Percentiles rank a stretch among this genome's conserved stretches.
Conservation (phyloP, 805 yeast genomes). For the Pichia insulana region DNA sequence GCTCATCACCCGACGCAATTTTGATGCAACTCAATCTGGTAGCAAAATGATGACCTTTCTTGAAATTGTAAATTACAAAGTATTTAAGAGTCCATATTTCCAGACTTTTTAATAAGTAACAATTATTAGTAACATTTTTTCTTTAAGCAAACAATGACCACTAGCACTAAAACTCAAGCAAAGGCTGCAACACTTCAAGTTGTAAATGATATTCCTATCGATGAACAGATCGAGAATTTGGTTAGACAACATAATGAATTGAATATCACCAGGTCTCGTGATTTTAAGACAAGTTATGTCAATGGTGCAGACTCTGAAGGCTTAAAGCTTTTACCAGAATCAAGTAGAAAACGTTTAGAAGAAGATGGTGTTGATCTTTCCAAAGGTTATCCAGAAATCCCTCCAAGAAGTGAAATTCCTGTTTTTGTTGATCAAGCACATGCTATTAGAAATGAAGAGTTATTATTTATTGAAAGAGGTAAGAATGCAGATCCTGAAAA, state of each 20-base stretch:
- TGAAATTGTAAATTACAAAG: too few species aligned
- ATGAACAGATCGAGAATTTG: slow-evolving; percentile 11
- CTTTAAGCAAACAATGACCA: not conserved
- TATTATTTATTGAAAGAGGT: slow-evolving; percentile 28
- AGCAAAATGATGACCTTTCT: too few species aligned
- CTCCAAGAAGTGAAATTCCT: slow-evolving; percentile 27
- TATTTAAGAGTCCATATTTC: not conserved
- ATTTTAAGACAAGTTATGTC: not conserved
- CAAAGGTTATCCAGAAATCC: slow-evolving; percentile 33
- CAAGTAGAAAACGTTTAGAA: slow-evolving; percentile 26
- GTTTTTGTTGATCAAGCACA: slow-evolving; percentile 34
- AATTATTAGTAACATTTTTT: too few species aligned
- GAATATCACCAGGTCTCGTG: slow-evolving; percentile 7
- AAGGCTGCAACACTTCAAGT: not conserved
- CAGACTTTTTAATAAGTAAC: too few species aligned
- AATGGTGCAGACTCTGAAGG: slow-evolving; percentile 15
- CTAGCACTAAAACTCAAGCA: not conserved
- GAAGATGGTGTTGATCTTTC: slow-evolving; percentile 29
- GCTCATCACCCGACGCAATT: slow-evolving; percentile 6
- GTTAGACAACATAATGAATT: slow-evolving; percentile 9
- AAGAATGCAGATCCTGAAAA: slow-evolving; percentile 33
- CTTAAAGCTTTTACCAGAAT: slow-evolving; percentile 21
- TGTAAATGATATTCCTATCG: slow-evolving; percentile 10
- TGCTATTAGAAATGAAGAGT: slow-evolving; percentile 28
- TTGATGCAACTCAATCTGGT: too few species aligned